Evolutionary conservation across 768 basidiomycete species (phyloP).

Genomic region (Leccinum rimulosum): DNA sequence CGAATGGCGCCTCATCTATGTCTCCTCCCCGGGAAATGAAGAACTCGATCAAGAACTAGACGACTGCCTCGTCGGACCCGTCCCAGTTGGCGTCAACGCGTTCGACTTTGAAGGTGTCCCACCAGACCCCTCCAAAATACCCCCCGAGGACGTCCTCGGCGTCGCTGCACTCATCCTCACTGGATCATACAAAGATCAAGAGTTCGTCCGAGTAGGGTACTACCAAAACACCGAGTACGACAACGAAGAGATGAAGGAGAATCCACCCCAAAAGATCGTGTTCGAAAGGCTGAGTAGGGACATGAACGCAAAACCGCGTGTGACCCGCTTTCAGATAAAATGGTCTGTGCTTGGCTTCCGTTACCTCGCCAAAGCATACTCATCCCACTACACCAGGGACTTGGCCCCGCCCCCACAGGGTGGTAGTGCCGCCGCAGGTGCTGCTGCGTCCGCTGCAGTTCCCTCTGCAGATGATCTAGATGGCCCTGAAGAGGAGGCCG

Average conservation of each 20-base stretch:
- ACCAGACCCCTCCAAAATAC: slow-evolving; percentile 82
- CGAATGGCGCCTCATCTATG: slow-evolving; percentile 97
- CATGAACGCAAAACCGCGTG: slow-evolving; percentile 87
- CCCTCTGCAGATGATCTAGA: slow-evolving; percentile 71
- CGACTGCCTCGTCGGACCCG: slow-evolving; percentile 95
- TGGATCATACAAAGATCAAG: slow-evolving; percentile 93
- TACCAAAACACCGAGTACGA: slow-evolving; percentile 99
- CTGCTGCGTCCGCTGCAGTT: slow-evolving; percentile 69
- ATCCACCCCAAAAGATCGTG: slow-evolving; percentile 61
- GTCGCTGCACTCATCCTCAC: slow-evolving; percentile 97
- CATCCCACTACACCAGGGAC: slow-evolving; percentile 50
- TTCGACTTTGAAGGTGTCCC: slow-evolving; percentile 93
- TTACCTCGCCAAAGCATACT: background rate
- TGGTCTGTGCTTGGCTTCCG: slow-evolving; percentile 49
- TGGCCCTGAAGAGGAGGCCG: slow-evolving; percentile 34
- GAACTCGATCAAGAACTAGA: slow-evolving; percentile 96
- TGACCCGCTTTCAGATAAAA: slow-evolving; percentile 90
- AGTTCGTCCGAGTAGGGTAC: slow-evolving; percentile 99
- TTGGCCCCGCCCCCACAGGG: slow-evolving; percentile 50
- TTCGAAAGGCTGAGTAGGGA: slow-evolving; percentile 84
- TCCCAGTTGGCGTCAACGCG: slow-evolving; percentile 94
- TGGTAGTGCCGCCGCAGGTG: slow-evolving; percentile 48
- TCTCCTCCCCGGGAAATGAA: slow-evolving; percentile 89
- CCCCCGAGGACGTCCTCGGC: slow-evolving; percentile 86
- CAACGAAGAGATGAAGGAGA: slow-evolving; percentile 85